phyloP scores from a whole-genome alignment of 192 early-diverging fungal genomes.

The Borealophlyctis nickersoniae region DNA sequence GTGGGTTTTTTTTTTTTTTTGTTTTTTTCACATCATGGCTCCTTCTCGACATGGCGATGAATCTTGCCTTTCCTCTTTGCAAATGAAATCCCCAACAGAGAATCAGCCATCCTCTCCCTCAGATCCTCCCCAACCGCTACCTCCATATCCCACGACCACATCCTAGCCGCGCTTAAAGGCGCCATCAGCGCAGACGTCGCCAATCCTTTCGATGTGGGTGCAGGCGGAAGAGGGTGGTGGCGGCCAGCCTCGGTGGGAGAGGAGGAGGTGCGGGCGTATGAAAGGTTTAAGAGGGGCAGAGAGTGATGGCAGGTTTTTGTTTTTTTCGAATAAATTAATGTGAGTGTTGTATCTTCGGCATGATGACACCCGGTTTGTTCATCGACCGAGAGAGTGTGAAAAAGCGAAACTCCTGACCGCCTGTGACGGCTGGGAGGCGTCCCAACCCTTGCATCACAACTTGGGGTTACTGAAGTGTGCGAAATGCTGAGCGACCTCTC shows the following conservation, averaged over 20 bases:
- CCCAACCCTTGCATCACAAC: too few relatives aligned
- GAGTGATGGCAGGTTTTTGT: not conserved
- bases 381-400: too few relatives aligned
- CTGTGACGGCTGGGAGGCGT: too few relatives aligned
- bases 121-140: not conserved
- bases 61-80: too few relatives aligned
- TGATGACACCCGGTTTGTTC: too few relatives aligned
- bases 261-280: slow-evolving; percentile 24
- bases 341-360: too few relatives aligned
- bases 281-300: slow-evolving; percentile 24
- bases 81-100: slow-evolving; percentile 13
- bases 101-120: slow-evolving; percentile 31
- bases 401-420: too few relatives aligned
- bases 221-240: slow-evolving; percentile 29
- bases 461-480: too few relatives aligned
- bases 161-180: slow-evolving; percentile 26
- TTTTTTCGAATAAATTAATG: too few relatives aligned
- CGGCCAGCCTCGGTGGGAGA: slow-evolving; percentile 19
- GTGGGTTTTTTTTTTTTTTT: slow-evolving; percentile 10
- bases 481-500: too few relatives aligned
- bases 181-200: slow-evolving; percentile 4
- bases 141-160: slow-evolving; percentile 19
- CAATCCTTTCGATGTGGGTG: slow-evolving; percentile 8
- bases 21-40: not conserved
- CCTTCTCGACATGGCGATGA: too few relatives aligned